Evolutionary conservation across 208 protist genomes (phyloP), one percentile per base, ranked within the genome.

Genomic region (Crithidia mellificae): DNA sequence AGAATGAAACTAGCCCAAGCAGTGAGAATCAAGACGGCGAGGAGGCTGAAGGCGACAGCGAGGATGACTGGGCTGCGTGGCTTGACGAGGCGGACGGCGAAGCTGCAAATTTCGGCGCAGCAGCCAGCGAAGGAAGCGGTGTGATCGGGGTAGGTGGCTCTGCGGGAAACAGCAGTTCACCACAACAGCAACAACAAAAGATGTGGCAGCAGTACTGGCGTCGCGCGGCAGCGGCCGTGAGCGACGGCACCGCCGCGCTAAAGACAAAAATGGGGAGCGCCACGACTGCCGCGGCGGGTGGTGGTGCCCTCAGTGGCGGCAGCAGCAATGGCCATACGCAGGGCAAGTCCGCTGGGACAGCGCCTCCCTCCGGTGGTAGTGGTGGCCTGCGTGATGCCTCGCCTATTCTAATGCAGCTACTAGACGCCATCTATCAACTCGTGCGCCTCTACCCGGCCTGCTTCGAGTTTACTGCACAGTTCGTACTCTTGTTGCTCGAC

Each of bases 361-460:
- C 53, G 19, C 29, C 41, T 14, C 15, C 67, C 30, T 27, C 47
- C 20, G 36, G 56, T 7, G 4, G 50, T 5, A 41, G 12, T 3
- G 30, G 58, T n/a, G 71, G 17, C 8, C 2, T 46, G 63, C 77
- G 38, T 19, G 74, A 63, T 56, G 32, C 51, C 0, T 80, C 94
- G 6, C 97, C 97, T 17, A 94, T 98, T 46, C 94, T 98, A 53
- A 32, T 86, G 7, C 97, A 98, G 83, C 98, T 92, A 41, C 74
- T 98, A 19, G 96, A 98, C 57, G 90, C 84, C 62, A 90, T 98
- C 38, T 95, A 78, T 63, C 97, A 99, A 30, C 51, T 98, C 24
- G 70, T 90, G 1, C 69, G 77, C 17, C 96, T 98, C 70, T 96
- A 90, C 61, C 96, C 97, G 24, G 67, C 43, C 25, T 41, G 74